Evolutionary conservation across 352 stramenopile genomes (phyloP).

Genomic region (Pythium myriotylum): DNA sequence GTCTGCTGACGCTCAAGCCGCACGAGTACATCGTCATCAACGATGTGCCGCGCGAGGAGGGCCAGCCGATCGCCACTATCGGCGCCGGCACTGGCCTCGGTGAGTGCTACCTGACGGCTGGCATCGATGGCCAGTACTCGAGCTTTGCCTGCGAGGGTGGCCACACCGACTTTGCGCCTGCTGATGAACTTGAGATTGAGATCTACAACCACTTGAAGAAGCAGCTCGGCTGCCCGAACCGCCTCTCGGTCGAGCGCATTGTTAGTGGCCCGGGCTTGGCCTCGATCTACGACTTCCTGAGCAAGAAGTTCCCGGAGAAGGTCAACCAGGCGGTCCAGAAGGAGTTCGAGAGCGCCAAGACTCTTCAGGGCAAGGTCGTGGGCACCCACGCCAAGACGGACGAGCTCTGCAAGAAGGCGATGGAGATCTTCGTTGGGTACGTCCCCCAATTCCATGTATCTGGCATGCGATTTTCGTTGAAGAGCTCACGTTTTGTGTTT

Average conservation of each 20-base stretch:
- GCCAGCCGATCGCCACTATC: slow-evolving; percentile 94
- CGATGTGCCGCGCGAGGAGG: slow-evolving; percentile 62
- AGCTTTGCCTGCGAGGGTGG: slow-evolving; percentile 94
- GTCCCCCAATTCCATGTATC: slow-evolving; percentile 11
- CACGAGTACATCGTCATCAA: slow-evolving; percentile 93
- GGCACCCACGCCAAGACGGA: slow-evolving; percentile 87
- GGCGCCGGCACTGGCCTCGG: slow-evolving; percentile 96
- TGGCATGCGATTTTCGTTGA: neutral
- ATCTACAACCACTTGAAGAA: slow-evolving; percentile 83
- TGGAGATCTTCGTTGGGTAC: slow-evolving; percentile 95
- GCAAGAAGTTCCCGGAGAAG: slow-evolving; percentile 88
- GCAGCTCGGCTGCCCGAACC: slow-evolving; percentile 83
- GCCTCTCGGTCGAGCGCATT: slow-evolving; percentile 96
- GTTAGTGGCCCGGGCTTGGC: slow-evolving; percentile 94
- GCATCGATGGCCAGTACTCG: slow-evolving; percentile 85
- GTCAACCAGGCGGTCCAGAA: slow-evolving; percentile 80
- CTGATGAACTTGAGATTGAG: slow-evolving; percentile 86
- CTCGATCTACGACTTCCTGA: slow-evolving; percentile 97
- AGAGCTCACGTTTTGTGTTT: neutral
- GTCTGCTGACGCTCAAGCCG: slow-evolving; percentile 93
- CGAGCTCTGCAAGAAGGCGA: slow-evolving; percentile 85
- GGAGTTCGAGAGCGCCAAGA: slow-evolving; percentile 60
- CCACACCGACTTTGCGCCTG: slow-evolving; percentile 95
- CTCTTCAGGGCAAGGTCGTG: slow-evolving; percentile 83
- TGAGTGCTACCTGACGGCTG: slow-evolving; percentile 95